Percentiles rank a stretch among this genome's conserved stretches.
Evolutionary conservation across 768 basidiomycete genomes (phyloP).

Genomic region (Sistotremastrum suecicum): DNA sequence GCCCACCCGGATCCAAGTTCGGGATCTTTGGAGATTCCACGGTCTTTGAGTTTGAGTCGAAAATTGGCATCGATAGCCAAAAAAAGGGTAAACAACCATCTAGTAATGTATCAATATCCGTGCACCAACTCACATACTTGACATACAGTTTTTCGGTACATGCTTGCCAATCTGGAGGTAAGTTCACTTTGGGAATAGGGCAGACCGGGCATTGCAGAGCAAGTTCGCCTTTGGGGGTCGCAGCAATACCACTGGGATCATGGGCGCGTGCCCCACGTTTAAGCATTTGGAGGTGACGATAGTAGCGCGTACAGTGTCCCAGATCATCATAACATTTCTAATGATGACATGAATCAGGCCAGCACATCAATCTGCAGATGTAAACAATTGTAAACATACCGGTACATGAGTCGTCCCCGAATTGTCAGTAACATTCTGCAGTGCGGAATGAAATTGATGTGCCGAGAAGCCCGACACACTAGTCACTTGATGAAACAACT

Average conservation of each 20-base stretch:
- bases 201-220: slow-evolving; percentile 5
- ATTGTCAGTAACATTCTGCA: neutral
- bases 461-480: slow-evolving; percentile 3
- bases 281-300: neutral
- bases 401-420: neutral
- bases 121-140: neutral
- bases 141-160: neutral
- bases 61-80: slow-evolving; percentile 21
- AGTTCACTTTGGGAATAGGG: slow-evolving; percentile 1
- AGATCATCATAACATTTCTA: slow-evolving; percentile 2
- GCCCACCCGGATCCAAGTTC: slow-evolving; percentile 7
- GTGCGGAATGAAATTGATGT: slow-evolving; percentile 4
- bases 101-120: slow-evolving; percentile 2
- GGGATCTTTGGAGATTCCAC: slow-evolving; percentile 8
- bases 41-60: slow-evolving; percentile 14
- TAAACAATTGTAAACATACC: neutral
- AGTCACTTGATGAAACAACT: neutral
- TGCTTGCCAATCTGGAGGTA: neutral
- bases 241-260: neutral
- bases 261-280: slow-evolving; percentile 3
- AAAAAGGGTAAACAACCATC: slow-evolving; percentile 16
- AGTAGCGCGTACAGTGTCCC: neutral
- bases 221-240: neutral
- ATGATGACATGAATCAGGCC: neutral
- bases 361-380: neutral